Conservation (phyloP, 1,284 basidiomycete species). For the Sanghuangporus baumii region DNA sequence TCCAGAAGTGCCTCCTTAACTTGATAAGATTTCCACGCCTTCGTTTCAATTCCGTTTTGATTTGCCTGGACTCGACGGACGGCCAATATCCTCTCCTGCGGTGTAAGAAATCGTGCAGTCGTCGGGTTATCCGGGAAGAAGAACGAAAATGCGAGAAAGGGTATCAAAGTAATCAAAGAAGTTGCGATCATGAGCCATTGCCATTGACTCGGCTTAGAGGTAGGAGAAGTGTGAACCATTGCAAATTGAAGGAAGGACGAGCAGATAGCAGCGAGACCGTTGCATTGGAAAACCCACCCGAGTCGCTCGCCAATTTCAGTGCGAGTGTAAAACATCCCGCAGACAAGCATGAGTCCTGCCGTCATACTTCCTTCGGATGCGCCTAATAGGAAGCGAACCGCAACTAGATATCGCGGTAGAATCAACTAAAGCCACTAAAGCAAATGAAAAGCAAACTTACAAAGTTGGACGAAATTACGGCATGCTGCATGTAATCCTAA, state of each 20-base stretch:
- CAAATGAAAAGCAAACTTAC: neutral
- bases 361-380: conserved; percentile 28
- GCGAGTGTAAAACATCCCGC: conserved; percentile 28
- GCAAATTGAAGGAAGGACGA: conserved; percentile 30
- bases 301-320: conserved; percentile 29
- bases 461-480: conserved; percentile 17
- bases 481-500: conserved; percentile 17
- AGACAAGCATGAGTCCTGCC: conserved; percentile 27
- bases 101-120: conserved; percentile 24
- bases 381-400: conserved; percentile 30
- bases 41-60: conserved; percentile 25
- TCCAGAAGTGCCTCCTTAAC: conserved; percentile 24
- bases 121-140: conserved; percentile 28
- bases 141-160: conserved; percentile 21
- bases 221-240: conserved; percentile 24
- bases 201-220: conserved; percentile 22
- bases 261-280: conserved; percentile 29
- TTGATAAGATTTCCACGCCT: conserved; percentile 25
- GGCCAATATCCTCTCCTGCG: conserved; percentile 26
- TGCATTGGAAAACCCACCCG: conserved; percentile 26
- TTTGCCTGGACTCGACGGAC: conserved; percentile 26
- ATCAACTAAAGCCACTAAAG: neutral
- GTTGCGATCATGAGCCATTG: conserved; percentile 30
- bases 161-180: conserved; percentile 22
- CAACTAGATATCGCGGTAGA: conserved; percentile 17